A percentile compares a stretch with the other conserved stretches of the same genome.
These are phyloP conservation scores for Glycyrrhiza uralensis DNA, from an alignment of 306 rosid genomes.

Conservation along the genomic window DNA sequence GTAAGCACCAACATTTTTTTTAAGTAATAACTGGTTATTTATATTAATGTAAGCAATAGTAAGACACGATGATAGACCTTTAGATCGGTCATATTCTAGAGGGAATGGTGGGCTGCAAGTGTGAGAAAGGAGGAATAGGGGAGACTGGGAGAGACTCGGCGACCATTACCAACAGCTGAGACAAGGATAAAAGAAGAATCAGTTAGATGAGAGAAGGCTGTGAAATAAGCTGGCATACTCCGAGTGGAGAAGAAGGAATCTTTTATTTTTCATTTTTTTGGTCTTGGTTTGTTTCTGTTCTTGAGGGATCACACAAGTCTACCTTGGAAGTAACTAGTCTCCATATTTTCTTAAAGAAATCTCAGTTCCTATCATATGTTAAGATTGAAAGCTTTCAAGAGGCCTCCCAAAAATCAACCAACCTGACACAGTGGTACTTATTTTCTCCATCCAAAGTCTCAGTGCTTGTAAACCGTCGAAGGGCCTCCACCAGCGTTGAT, in stretches of 20 bases:
- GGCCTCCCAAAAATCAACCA: slow-evolving; percentile 26
- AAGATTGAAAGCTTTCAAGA: not conserved
- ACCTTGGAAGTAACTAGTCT: not conserved
- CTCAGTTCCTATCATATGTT: not conserved
- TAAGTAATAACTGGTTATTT: not conserved
- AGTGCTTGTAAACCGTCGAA: slow-evolving; percentile 67
- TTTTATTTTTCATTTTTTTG: not conserved
- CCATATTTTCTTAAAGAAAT: not conserved
- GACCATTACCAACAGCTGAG: not conserved
- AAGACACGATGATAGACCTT: not conserved
- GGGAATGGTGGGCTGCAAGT: not conserved
- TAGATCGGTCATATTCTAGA: not conserved
- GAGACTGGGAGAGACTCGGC: not conserved
- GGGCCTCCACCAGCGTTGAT: slow-evolving; percentile 78
- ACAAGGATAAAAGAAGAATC: not conserved
- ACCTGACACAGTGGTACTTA: slow-evolving; percentile 94
- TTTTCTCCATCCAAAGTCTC: slow-evolving; percentile 94
- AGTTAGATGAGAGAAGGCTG: not conserved
- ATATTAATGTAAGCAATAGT: not conserved
- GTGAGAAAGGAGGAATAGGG: not conserved
- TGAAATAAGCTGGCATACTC: not conserved
- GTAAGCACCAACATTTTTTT: not conserved
- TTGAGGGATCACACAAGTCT: not conserved
- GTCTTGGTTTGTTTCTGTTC: not conserved
- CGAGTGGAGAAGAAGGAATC: not conserved